Evolutionary conservation across 768 basidiomycete genomes (phyloP).

Genomic region (Solioccasus polychromus): DNA sequence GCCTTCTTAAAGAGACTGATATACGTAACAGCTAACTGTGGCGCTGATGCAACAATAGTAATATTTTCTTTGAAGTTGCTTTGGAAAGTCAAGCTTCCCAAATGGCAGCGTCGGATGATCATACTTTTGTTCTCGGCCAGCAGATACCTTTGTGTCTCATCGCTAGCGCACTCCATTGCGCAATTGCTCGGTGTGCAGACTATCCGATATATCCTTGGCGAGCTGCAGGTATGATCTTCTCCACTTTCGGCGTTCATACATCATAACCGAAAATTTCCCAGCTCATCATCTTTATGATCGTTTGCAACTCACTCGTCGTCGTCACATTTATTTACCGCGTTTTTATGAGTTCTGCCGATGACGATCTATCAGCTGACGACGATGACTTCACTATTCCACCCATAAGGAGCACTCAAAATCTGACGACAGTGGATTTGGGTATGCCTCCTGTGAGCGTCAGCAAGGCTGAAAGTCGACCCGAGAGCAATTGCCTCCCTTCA

Average conservation of each 20-base stretch:
- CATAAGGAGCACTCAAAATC: background rate
- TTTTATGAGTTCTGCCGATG: background rate
- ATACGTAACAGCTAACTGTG: constrained; percentile 3
- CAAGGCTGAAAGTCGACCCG: background rate
- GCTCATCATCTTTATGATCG: background rate
- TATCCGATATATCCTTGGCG: background rate
- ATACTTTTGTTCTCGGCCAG: constrained; percentile 13
- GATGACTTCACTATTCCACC: constrained; percentile 7
- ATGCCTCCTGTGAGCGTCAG: background rate
- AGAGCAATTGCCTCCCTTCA: background rate
- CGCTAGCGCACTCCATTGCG: background rate
- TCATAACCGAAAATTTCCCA: background rate
- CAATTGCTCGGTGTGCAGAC: background rate
- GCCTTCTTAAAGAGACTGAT: too few species aligned
- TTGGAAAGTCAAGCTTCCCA: constrained; percentile 14
- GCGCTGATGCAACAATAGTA: background rate
- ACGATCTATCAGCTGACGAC: background rate
- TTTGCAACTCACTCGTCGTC: background rate
- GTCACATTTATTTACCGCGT: constrained; percentile 1
- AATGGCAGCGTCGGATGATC: constrained; percentile 15
- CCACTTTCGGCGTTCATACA: background rate
- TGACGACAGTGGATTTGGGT: constrained; percentile 11
- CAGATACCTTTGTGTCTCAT: constrained; percentile 4
- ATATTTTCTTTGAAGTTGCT: constrained; percentile 12
- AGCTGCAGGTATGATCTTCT: background rate